These are phyloP conservation scores for Wallacemonas sp. DNA, from an alignment of 208 protist species.

Conservation along the genomic window DNA sequence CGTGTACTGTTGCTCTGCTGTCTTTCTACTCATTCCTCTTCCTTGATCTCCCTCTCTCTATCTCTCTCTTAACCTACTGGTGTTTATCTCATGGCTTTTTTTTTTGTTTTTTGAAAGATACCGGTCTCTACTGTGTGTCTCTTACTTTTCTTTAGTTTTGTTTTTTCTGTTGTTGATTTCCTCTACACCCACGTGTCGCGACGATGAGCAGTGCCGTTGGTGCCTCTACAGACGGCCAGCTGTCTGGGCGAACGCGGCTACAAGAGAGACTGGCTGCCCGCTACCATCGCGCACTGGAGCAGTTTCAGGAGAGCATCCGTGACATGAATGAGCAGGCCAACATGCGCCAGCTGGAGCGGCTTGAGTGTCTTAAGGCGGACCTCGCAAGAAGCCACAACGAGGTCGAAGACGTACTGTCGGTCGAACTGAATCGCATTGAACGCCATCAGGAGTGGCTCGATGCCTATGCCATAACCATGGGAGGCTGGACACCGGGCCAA, in stretches of 20 bases:
- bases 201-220: slow-evolving; percentile 1
- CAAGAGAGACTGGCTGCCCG: slow-evolving; percentile 33
- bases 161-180: no score
- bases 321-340: slow-evolving; percentile 59
- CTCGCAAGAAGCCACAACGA: slow-evolving; percentile 50
- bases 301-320: slow-evolving; percentile 41
- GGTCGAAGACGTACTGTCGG: slow-evolving; percentile 26
- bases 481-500: slow-evolving; percentile 17
- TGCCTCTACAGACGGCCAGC: background rate
- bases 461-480: slow-evolving; percentile 21
- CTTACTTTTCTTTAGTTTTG: slow-evolving; percentile 13
- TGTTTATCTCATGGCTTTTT: no score
- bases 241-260: slow-evolving; percentile 36
- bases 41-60: background rate
- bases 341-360: slow-evolving; percentile 40
- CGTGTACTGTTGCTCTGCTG: no score
- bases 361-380: slow-evolving; percentile 40
- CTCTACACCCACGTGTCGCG: background rate
- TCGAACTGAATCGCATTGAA: slow-evolving; percentile 39
- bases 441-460: slow-evolving; percentile 37
- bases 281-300: slow-evolving; percentile 38
- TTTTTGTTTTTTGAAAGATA: background rate
- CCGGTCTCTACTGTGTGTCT: no score
- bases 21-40: background rate
- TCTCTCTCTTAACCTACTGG: no score